Base-by-base conservation (phyloP, 176 grass and related monocot genomes). In the Aegilops sharonensis region DNA sequence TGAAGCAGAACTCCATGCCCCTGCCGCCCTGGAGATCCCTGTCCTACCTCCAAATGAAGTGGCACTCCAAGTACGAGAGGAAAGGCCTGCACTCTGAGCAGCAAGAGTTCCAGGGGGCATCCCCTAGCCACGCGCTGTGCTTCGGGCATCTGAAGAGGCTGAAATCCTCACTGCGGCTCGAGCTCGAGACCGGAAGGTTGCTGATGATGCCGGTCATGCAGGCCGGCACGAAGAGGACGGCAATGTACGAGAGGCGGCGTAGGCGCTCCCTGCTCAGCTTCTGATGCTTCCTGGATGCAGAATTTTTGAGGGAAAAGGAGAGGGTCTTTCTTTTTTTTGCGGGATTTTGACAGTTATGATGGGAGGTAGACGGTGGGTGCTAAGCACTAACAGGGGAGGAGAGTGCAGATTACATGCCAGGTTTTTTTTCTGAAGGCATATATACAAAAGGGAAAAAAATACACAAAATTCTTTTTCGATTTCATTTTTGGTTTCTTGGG, bases 1-100 rank as follows among this genome's bases (percentile, higher is more conserved):
- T 98, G 64, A 89, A 98, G 86, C 92, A 95, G 88, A 95, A 98
- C 86, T 95, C 93, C 30, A 98, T 98, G 96, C 96, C 93, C 15
- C 87, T 98, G 23, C 96, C 96, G 48, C 96, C 96, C 13, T 98
- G 93, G 93, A 95, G 96, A 88, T 98, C 93, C 12, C 84, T 98
- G 83, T 27, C 96, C 72, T 98, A 98, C 61, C 86, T 95, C 61
- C 91, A 98, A 86, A 88, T 92, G 0, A 98, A 98, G 64, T 98
- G 93, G 91, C 76, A 86, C 25, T 95, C 96, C 63, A 98, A 95
- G 78, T 81, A 91, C 30, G 91, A 93, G 88, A 89, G 96, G 84
- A 85, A 86, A 86, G 73, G 64, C 34, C 37, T 68, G 9, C 59
- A 68, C 9, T 40, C 68, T 3, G 79, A 54, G 68, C 61, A 54